Evolutionary conservation across 176 grass and related monocot genomes (phyloP).

Genomic region (Carex littledalei): DNA sequence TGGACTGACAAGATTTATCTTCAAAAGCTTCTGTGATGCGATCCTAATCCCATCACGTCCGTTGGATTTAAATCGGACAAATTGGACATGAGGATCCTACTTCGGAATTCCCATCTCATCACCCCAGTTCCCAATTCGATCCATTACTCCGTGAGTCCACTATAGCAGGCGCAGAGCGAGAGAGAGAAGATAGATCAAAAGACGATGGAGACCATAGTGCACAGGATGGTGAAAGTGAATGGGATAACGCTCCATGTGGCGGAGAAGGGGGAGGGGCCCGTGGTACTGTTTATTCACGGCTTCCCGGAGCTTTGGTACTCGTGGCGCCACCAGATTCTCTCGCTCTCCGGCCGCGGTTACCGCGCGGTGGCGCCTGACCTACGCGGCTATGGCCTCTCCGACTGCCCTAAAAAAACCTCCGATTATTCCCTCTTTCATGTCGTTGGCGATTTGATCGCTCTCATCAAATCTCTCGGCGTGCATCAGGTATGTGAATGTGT

Average conservation of each 20-base stretch:
- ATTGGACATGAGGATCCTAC: not conserved
- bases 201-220: slow-evolving; percentile 40
- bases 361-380: slow-evolving; percentile 67
- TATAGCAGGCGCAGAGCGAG: not conserved
- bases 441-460: slow-evolving; percentile 74
- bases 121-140: not conserved
- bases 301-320: slow-evolving; percentile 91
- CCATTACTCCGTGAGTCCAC: not conserved
- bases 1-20: not conserved
- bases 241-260: slow-evolving; percentile 61
- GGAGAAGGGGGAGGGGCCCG: slow-evolving; percentile 48
- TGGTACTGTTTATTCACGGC: slow-evolving; percentile 58
- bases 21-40: not conserved
- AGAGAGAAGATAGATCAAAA: not conserved
- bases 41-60: not conserved
- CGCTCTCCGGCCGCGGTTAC: slow-evolving; percentile 46
- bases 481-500: slow-evolving; percentile 23
- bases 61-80: not conserved
- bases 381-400: slow-evolving; percentile 68
- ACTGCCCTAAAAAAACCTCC: slow-evolving; percentile 18
- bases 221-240: slow-evolving; percentile 47
- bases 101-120: too few relatives aligned
- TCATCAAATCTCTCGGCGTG: slow-evolving; percentile 54
- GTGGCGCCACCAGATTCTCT: slow-evolving; percentile 73
- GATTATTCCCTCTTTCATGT: slow-evolving; percentile 57